These are phyloP conservation scores for Saccharomyces hybrid DNA, from an alignment of 1,139 yeast genomes.

Conservation along the genomic window DNA sequence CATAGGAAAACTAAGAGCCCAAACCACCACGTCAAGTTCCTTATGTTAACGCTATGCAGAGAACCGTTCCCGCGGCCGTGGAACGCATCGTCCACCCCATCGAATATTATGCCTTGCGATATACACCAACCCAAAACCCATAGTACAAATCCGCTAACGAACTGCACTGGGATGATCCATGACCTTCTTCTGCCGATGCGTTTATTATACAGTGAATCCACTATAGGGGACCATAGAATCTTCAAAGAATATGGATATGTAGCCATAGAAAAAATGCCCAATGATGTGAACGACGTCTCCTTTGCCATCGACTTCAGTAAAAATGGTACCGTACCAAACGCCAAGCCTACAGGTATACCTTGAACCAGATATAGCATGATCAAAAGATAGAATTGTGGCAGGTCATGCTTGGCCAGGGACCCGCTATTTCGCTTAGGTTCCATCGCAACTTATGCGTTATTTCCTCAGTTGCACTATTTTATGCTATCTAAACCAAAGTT, in stretches of 20 bases:
- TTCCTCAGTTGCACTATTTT: too few relatives aligned
- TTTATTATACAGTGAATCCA: constrained; percentile 70
- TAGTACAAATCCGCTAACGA: constrained; percentile 62
- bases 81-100: constrained; percentile 39
- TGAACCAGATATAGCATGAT: constrained; percentile 72
- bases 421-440: constrained; percentile 1
- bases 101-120: constrained; percentile 49
- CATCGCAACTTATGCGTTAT: not conserved
- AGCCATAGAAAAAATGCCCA: constrained; percentile 84
- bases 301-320: constrained; percentile 55
- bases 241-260: constrained; percentile 92
- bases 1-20: constrained; percentile 75
- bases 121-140: constrained; percentile 49
- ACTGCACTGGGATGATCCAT: constrained; percentile 92
- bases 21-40: constrained; percentile 41
- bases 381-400: constrained; percentile 65
- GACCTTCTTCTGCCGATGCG: constrained; percentile 75
- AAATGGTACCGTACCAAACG: constrained; percentile 94
- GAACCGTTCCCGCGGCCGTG: constrained; percentile 14
- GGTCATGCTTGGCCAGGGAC: constrained; percentile 36
- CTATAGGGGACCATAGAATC: constrained; percentile 91
- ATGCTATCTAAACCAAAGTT: too few relatives aligned
- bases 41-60: constrained; percentile 16
- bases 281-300: constrained; percentile 72
- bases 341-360: constrained; percentile 93